Percentiles rank a stretch among this genome's conserved stretches.
Conservation (phyloP, 345 rosid species). For the Fremontodendron californicum region DNA sequence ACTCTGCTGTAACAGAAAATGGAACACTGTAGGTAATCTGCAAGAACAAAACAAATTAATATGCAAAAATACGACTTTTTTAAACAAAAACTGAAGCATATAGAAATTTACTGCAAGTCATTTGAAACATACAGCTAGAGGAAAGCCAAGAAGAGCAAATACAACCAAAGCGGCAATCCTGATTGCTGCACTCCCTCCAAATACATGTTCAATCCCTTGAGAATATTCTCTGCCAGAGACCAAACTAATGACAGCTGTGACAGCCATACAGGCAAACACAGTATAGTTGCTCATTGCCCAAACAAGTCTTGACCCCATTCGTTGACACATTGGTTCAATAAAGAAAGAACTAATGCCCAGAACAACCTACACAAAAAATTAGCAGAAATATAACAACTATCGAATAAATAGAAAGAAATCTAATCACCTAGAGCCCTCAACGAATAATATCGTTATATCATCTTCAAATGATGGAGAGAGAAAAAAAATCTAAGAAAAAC, state of each 20-base stretch:
- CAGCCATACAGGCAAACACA: constrained; percentile 88
- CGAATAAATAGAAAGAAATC: background rate
- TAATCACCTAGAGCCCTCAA: background rate
- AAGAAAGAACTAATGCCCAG: constrained; percentile 91
- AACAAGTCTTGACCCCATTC: constrained; percentile 71
- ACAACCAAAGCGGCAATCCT: constrained; percentile 69
- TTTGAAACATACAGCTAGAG: constrained; percentile 75
- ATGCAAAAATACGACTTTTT: background rate
- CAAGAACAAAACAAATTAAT: constrained; percentile 19
- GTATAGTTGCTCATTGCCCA: constrained; percentile 91
- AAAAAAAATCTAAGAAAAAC: constrained; percentile 9
- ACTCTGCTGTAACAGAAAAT: constrained; percentile 86
- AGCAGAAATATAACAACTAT: constrained; percentile 3
- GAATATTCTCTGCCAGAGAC: constrained; percentile 52
- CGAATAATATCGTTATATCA: background rate
- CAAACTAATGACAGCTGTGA: constrained; percentile 72
- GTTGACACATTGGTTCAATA: constrained; percentile 85
- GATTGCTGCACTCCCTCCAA: constrained; percentile 56
- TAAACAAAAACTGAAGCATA: background rate
- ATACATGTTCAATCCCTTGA: constrained; percentile 49
- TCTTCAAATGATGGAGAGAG: background rate
- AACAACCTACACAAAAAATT: constrained; percentile 54
- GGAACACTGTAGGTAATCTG: constrained; percentile 95
- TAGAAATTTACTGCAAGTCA: constrained; percentile 2
- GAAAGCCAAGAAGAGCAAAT: constrained; percentile 90